Percentiles rank a stretch among this genome's conserved stretches.
Conservation (phyloP, 2,329 filamentous ascomycete genomes). For the Decorospora gaudefroyi region DNA sequence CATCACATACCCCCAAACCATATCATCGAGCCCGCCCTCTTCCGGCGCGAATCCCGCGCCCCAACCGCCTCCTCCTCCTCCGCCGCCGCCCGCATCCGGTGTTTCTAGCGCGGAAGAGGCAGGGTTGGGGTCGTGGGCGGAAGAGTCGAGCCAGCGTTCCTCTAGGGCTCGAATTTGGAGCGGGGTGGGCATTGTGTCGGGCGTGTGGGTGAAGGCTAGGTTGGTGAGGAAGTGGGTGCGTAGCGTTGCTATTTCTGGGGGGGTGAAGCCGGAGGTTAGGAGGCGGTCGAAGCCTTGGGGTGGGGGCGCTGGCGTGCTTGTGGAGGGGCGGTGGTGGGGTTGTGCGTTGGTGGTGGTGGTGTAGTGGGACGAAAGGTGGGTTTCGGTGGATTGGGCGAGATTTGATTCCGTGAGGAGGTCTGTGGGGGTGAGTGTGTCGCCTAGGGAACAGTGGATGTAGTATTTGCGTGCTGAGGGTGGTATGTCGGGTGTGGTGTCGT, state of each 20-base stretch:
- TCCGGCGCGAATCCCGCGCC: slow-evolving; percentile 59
- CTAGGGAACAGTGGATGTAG: slow-evolving; percentile 95
- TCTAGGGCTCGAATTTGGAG: slow-evolving; percentile 77
- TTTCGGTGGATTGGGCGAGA: slow-evolving; percentile 47
- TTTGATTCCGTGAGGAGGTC: slow-evolving; percentile 72
- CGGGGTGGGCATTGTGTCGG: slow-evolving; percentile 84
- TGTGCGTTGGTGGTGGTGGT: slow-evolving; percentile 24
- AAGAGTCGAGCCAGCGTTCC: slow-evolving; percentile 83
- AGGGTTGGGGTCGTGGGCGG: slow-evolving; percentile 61
- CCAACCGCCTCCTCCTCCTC: slow-evolving; percentile 49
- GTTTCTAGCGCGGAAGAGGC: slow-evolving; percentile 50
- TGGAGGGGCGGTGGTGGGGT: slow-evolving; percentile 10
- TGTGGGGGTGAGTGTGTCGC: slow-evolving; percentile 66
- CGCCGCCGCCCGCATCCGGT: slow-evolving; percentile 39
- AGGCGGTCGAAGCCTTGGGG: slow-evolving; percentile 91
- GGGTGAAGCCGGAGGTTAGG: slow-evolving; percentile 77
- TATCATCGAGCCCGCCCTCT: slow-evolving; percentile 73
- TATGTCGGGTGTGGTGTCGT: slow-evolving; percentile 23
- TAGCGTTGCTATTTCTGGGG: slow-evolving; percentile 80
- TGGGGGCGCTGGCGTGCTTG: slow-evolving; percentile 58
- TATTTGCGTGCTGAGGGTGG: slow-evolving; percentile 58
- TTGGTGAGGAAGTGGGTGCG: slow-evolving; percentile 88
- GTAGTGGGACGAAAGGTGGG: too few species aligned
- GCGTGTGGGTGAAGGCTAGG: slow-evolving; percentile 79
- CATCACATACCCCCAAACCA: slow-evolving; percentile 84